Evolutionary conservation across 169 alveolate genomes (phyloP).

Genomic region (Theileria luwenshuni): DNA sequence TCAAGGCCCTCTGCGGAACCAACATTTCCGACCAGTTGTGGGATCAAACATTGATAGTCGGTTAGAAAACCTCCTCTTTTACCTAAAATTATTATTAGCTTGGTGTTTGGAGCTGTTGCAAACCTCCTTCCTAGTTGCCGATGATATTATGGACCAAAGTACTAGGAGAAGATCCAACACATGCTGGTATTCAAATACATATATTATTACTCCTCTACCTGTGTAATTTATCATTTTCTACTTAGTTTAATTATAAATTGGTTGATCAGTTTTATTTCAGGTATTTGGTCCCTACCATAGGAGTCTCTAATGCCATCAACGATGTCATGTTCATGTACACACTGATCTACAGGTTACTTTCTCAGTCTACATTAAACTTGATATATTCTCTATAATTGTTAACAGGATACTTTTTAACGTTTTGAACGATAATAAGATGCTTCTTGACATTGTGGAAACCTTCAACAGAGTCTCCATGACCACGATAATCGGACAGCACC

Average conservation of each 20-base stretch:
- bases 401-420: slow-evolving; percentile 52
- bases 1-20: slow-evolving; percentile 33
- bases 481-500: slow-evolving; percentile 77
- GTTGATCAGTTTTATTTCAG: slow-evolving; percentile 27
- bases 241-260: too few species aligned
- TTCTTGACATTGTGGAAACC: slow-evolving; percentile 52
- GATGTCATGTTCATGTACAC: slow-evolving; percentile 73
- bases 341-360: slow-evolving; percentile 66
- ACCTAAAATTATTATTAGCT: slow-evolving; percentile 37
- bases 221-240: too few species aligned
- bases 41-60: slow-evolving; percentile 51
- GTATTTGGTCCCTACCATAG: slow-evolving; percentile 76
- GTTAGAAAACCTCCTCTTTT: slow-evolving; percentile 8
- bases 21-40: slow-evolving; percentile 45
- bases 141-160: slow-evolving; percentile 79
- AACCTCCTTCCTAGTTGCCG: slow-evolving; percentile 79
- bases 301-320: slow-evolving; percentile 75
- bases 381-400: background rate
- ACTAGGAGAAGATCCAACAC: slow-evolving; percentile 69
- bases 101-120: slow-evolving; percentile 82
- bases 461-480: slow-evolving; percentile 72
- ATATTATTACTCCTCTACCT: too few species aligned
- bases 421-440: slow-evolving; percentile 50
- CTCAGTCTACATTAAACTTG: background rate
- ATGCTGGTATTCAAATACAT: slow-evolving; percentile 73